phyloP scores from a whole-genome alignment of 2,329 filamentous ascomycete species.

The Beauveria brongniartii region DNA sequence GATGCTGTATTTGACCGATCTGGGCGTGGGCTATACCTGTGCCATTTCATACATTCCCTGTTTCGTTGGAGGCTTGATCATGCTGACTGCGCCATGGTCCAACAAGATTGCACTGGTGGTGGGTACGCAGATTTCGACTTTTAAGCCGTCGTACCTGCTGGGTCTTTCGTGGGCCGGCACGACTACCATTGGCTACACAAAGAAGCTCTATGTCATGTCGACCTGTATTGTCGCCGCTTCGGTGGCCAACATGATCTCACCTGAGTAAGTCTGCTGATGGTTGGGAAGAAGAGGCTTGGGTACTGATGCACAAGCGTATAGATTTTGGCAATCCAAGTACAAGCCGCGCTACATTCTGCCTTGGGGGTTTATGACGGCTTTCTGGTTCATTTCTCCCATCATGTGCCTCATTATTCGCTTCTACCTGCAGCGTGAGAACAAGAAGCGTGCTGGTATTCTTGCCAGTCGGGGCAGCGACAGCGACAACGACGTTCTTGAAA shows the following conservation, averaged over 20 bases:
- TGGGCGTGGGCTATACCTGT: slow-evolving; percentile 19
- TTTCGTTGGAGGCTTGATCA: slow-evolving; percentile 18
- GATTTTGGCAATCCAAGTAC: slow-evolving; percentile 19
- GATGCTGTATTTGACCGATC: slow-evolving; percentile 16
- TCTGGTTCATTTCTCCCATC: slow-evolving; percentile 19
- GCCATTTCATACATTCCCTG: slow-evolving; percentile 20
- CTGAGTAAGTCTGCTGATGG: slow-evolving; percentile 16
- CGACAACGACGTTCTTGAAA: slow-evolving; percentile 14
- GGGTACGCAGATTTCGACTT: slow-evolving; percentile 22
- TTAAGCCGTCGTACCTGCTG: slow-evolving; percentile 22
- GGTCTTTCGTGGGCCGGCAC: slow-evolving; percentile 21
- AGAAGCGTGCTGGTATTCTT: slow-evolving; percentile 11
- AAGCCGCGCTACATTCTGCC: slow-evolving; percentile 16
- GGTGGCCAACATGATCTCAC: slow-evolving; percentile 22
- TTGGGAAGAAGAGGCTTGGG: background rate
- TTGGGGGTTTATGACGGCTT: slow-evolving; percentile 19
- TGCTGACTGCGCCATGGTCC: slow-evolving; percentile 18
- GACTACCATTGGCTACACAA: slow-evolving; percentile 18
- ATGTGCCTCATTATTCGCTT: slow-evolving; percentile 19
- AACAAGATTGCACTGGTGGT: slow-evolving; percentile 22
- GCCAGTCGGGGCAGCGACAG: slow-evolving; percentile 6
- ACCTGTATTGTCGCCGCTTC: slow-evolving; percentile 18
- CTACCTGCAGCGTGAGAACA: slow-evolving; percentile 16
- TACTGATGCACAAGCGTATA: background rate
- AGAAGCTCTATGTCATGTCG: slow-evolving; percentile 18